Percentiles rank a stretch among this genome's conserved stretches.
These are phyloP conservation scores for Erythrobasidium hasegawianum DNA, from an alignment of 1,284 basidiomycete species.

Conservation along the genomic window DNA sequence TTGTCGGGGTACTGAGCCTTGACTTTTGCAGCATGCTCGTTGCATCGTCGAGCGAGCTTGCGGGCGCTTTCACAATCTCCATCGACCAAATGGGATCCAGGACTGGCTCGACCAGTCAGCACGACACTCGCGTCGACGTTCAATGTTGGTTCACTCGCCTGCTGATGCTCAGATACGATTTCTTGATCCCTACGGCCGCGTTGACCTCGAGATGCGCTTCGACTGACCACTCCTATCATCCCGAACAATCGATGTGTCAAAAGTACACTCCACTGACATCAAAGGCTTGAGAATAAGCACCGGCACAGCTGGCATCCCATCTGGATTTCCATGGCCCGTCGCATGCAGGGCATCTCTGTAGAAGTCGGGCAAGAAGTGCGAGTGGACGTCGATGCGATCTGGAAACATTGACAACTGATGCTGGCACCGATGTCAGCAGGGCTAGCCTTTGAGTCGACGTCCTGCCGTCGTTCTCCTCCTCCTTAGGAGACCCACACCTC, in stretches of 20 bases:
- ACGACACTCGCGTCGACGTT: no score
- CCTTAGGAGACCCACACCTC: no score
- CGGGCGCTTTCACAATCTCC: not conserved
- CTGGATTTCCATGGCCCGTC: conserved; percentile 4
- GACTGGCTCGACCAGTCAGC: not conserved
- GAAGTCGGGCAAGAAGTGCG: conserved; percentile 6
- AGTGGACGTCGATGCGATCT: conserved; percentile 21
- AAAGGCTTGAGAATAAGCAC: no score
- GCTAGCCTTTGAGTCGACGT: no score
- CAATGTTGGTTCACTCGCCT: no score
- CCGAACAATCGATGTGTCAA: not conserved
- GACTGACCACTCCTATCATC: conserved; percentile 3
- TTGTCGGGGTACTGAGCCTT: not conserved
- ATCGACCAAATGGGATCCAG: not conserved
- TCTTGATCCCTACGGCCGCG: conserved; percentile 9
- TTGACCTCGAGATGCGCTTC: conserved; percentile 10
- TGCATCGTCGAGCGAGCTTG: conserved; percentile 3
- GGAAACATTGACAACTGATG: no score
- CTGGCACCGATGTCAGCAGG: no score
- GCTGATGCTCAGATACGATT: conserved; percentile 16
- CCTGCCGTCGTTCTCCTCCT: no score
- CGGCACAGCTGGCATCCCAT: conserved; percentile 23
- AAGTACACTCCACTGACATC: not conserved
- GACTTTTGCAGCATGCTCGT: conserved; percentile 16
- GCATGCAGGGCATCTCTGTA: conserved; percentile 6